Conservation (phyloP, 2,329 filamentous ascomycete species). For the Ilyonectria destructans region DNA sequence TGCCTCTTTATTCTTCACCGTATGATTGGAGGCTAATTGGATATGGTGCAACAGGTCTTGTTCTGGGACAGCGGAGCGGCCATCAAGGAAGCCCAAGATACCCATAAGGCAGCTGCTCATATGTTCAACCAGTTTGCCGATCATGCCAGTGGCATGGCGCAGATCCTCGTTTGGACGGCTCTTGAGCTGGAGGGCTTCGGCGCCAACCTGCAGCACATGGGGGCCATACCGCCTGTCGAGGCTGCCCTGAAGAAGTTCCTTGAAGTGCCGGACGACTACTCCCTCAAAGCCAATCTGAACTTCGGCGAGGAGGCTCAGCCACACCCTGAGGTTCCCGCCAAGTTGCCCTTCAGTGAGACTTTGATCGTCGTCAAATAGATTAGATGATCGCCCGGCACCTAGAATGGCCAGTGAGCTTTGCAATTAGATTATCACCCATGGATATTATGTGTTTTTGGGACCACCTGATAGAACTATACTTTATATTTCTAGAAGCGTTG, state of each 20-base stretch:
- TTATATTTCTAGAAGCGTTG: too few relatives aligned
- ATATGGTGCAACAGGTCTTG: constrained; percentile 33
- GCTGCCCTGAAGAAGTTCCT: constrained; percentile 40
- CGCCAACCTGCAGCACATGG: constrained; percentile 47
- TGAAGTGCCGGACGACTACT: constrained; percentile 39
- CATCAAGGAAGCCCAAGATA: constrained; percentile 36
- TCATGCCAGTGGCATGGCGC: constrained; percentile 41
- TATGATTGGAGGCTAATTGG: constrained; percentile 6
- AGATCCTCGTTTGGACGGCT: constrained; percentile 47
- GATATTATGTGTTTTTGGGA: too few relatives aligned
- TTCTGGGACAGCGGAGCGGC: constrained; percentile 44
- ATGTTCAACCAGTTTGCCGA: constrained; percentile 40
- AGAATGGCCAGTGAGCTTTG: not conserved
- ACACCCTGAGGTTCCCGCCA: constrained; percentile 39
- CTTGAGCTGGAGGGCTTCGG: constrained; percentile 46
- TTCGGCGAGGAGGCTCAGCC: constrained; percentile 42
- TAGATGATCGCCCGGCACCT: not conserved
- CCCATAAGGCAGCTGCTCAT: constrained; percentile 39
- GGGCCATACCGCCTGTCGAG: constrained; percentile 44
- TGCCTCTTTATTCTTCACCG: not conserved
- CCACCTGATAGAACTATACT: too few relatives aligned
- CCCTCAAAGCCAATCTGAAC: constrained; percentile 44
- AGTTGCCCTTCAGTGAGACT: constrained; percentile 44
- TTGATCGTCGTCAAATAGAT: constrained; percentile 35
- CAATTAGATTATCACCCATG: too few relatives aligned